Percentiles rank a stretch among this genome's conserved stretches.
phyloP scores from a whole-genome alignment of 371 early-diverging fungal genomes.

The Capniomyces stellatus region DNA sequence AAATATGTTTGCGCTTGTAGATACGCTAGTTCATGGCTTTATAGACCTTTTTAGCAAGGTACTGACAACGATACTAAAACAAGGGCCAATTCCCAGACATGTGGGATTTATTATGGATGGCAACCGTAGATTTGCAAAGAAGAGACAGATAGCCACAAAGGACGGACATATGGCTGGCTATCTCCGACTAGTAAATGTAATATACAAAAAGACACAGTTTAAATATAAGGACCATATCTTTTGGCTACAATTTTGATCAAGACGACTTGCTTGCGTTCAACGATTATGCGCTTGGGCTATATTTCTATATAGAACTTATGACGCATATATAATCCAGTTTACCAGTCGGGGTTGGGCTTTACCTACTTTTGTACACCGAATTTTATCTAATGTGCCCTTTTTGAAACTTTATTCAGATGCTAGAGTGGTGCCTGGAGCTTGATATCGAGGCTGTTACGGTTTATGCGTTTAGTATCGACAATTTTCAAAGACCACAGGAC shows the following conservation, averaged over 20 bases:
- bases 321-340: no score
- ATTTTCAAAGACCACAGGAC: conserved; percentile 78
- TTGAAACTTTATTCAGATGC: conserved; percentile 41
- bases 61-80: conserved; percentile 29
- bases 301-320: no score
- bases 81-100: conserved; percentile 82
- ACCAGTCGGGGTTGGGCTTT: no score
- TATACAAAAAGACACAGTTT: no score
- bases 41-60: conserved; percentile 6
- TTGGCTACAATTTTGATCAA: no score
- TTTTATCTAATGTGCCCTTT: no score
- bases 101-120: conserved; percentile 98
- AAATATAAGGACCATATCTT: no score
- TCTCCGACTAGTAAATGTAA: conserved; percentile 47
- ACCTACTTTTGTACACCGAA: no score
- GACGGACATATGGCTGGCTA: conserved; percentile 79
- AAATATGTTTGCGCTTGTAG: no score
- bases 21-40: no score
- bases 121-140: conserved; percentile 83
- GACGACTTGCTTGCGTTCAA: no score
- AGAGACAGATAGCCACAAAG: conserved; percentile 28
- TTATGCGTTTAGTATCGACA: conserved; percentile 95
- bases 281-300: no score
- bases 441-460: conserved; percentile 85
- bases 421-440: conserved; percentile 71